phyloP scores from a whole-genome alignment of 768 basidiomycete species.

The Rhizopogon sp. region DNA sequence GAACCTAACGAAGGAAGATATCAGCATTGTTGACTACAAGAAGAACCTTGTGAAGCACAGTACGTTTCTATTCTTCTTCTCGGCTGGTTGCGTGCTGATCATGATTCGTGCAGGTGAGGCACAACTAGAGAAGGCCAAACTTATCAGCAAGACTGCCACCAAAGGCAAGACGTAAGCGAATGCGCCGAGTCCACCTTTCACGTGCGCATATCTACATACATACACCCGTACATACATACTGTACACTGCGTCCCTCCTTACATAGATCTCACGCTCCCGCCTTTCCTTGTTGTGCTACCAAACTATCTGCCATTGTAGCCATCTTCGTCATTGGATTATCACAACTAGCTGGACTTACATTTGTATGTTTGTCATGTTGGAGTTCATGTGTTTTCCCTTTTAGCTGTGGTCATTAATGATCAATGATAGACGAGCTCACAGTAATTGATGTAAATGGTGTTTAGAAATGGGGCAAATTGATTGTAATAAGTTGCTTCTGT shows the following conservation, averaged over 20 bases:
- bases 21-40: slow-evolving; percentile 94
- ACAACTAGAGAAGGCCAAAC: slow-evolving; percentile 89
- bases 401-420: too few species aligned
- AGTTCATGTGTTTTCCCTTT: too few species aligned
- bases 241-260: neutral
- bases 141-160: slow-evolving; percentile 79
- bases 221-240: neutral
- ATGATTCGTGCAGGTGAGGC: slow-evolving; percentile 51
- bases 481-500: too few species aligned
- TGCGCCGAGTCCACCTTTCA: neutral
- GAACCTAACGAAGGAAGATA: slow-evolving; percentile 88
- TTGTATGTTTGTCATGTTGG: neutral
- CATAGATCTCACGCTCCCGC: slow-evolving; percentile 1
- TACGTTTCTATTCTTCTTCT: slow-evolving; percentile 29
- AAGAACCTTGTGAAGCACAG: slow-evolving; percentile 77
- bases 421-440: too few species aligned
- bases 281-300: neutral
- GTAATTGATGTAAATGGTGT: too few species aligned
- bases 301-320: slow-evolving; percentile 2
- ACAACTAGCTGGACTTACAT: slow-evolving; percentile 3
- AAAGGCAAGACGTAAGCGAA: slow-evolving; percentile 58
- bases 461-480: too few species aligned
- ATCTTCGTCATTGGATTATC: neutral
- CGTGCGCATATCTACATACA: neutral
- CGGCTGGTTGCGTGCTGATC: neutral